Conservation (phyloP, 2,329 filamentous ascomycete genomes). For the Phoma sp. region DNA sequence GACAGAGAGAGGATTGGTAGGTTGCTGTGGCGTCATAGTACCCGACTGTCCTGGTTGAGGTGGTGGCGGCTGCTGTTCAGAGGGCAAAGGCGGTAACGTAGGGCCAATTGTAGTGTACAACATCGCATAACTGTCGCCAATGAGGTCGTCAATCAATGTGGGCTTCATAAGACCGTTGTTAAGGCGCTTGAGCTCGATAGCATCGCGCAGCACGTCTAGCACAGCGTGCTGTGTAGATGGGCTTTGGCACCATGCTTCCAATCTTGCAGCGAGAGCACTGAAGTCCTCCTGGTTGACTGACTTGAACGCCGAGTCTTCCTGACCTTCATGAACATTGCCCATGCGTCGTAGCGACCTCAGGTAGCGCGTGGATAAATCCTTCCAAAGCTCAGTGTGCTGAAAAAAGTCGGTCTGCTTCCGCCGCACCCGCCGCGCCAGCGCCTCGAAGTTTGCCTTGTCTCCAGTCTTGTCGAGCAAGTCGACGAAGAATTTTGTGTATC, state of each 20-base stretch:
- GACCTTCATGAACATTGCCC: conserved; percentile 64
- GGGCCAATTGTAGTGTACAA: conserved; percentile 74
- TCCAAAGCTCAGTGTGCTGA: conserved; percentile 69
- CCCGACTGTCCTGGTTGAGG: conserved; percentile 12
- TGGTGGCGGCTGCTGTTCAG: conserved; percentile 48
- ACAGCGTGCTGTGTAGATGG: conserved; percentile 57
- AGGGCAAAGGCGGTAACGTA: conserved; percentile 59
- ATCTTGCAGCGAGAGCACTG: conserved; percentile 62
- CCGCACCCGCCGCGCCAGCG: conserved; percentile 78
- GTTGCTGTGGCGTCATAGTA: conserved; percentile 9
- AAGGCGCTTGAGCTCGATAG: conserved; percentile 75
- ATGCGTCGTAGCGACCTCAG: conserved; percentile 65
- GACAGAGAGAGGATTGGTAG: conserved; percentile 34
- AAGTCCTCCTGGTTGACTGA: conserved; percentile 72
- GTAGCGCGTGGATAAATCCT: conserved; percentile 66
- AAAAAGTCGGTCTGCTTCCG: conserved; percentile 80
- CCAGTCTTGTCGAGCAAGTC: conserved; percentile 75
- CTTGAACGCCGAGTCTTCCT: conserved; percentile 71
- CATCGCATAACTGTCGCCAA: conserved; percentile 85
- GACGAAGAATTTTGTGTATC: conserved; percentile 85
- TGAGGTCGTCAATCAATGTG: conserved; percentile 87
- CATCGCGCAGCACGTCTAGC: conserved; percentile 70
- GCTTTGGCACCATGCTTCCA: conserved; percentile 66
- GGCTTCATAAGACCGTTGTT: conserved; percentile 90
- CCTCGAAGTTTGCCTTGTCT: conserved; percentile 79